phyloP scores from a whole-genome alignment of 2,329 filamentous ascomycete genomes.

The Penicillium sp. region DNA sequence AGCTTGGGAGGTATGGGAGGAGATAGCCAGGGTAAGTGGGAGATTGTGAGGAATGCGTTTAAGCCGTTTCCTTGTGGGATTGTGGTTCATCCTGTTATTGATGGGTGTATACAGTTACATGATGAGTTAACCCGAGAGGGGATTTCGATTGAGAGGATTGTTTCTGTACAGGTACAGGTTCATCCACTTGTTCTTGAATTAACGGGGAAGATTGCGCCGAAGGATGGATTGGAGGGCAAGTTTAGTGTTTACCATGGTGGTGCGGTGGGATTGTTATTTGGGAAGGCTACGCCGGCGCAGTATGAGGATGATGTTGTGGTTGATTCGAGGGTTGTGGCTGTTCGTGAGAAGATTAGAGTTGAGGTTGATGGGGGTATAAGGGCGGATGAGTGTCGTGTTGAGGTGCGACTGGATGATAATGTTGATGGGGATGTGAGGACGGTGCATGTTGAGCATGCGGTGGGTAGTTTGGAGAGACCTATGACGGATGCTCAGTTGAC shows the following conservation, averaged over 20 bases:
- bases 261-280: too few species aligned
- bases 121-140: background rate
- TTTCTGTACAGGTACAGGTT: background rate
- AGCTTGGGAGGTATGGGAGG: background rate
- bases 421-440: conserved; percentile 38
- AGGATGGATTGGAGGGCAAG: background rate
- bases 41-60: background rate
- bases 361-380: conserved; percentile 7
- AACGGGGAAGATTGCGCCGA: background rate
- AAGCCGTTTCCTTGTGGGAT: background rate
- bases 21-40: background rate
- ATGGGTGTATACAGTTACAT: background rate
- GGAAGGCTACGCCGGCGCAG: too few species aligned
- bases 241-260: too few species aligned
- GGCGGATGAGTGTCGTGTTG: conserved; percentile 45
- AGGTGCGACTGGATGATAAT: conserved; percentile 43
- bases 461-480: conserved; percentile 58
- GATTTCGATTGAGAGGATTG: background rate
- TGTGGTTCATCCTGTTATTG: background rate
- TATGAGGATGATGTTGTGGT: too few species aligned
- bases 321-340: background rate
- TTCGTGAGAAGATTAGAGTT: background rate
- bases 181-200: background rate
- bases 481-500: conserved; percentile 55
- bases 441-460: conserved; percentile 55